phyloP scores from a whole-genome alignment of 2,329 filamentous ascomycete species.

The Fusarium luffae region DNA sequence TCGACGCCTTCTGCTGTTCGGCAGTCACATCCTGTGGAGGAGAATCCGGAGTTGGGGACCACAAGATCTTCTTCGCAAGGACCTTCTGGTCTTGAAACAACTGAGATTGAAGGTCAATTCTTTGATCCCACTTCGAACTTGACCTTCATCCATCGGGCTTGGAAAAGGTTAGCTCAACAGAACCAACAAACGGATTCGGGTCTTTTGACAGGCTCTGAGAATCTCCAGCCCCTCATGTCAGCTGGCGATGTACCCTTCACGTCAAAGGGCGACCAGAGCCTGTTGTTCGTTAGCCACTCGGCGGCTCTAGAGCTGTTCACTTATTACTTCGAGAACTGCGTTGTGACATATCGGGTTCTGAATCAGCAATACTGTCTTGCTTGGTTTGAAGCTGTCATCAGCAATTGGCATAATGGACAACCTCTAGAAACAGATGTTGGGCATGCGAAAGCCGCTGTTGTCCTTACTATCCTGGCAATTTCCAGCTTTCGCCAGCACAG shows the following conservation, averaged over 20 bases:
- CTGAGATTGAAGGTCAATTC: slow-evolving; percentile 64
- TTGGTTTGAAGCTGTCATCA: slow-evolving; percentile 58
- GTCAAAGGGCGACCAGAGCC: slow-evolving; percentile 43
- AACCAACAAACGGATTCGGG: slow-evolving; percentile 43
- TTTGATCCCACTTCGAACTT: slow-evolving; percentile 63
- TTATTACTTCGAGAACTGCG: slow-evolving; percentile 69
- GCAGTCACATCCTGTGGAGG: background rate
- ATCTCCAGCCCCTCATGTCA: slow-evolving; percentile 55
- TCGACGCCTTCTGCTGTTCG: slow-evolving; percentile 17
- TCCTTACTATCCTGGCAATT: slow-evolving; percentile 61
- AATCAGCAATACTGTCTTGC: slow-evolving; percentile 63
- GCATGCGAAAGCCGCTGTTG: slow-evolving; percentile 58
- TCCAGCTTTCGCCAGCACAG: slow-evolving; percentile 47
- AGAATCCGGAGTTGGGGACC: background rate
- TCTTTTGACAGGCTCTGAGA: slow-evolving; percentile 42
- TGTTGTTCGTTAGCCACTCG: slow-evolving; percentile 54
- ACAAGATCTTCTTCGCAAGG: slow-evolving; percentile 28
- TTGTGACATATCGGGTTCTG: slow-evolving; percentile 69
- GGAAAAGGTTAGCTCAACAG: slow-evolving; percentile 60
- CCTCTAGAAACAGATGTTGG: slow-evolving; percentile 55
- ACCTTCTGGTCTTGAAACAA: slow-evolving; percentile 59
- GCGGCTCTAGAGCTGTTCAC: slow-evolving; percentile 54
- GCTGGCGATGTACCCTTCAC: slow-evolving; percentile 63
- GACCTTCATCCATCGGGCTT: slow-evolving; percentile 64
- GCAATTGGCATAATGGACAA: slow-evolving; percentile 50